Conservation (phyloP, 2,329 filamentous ascomycete species). For the Xylaria sp. region DNA sequence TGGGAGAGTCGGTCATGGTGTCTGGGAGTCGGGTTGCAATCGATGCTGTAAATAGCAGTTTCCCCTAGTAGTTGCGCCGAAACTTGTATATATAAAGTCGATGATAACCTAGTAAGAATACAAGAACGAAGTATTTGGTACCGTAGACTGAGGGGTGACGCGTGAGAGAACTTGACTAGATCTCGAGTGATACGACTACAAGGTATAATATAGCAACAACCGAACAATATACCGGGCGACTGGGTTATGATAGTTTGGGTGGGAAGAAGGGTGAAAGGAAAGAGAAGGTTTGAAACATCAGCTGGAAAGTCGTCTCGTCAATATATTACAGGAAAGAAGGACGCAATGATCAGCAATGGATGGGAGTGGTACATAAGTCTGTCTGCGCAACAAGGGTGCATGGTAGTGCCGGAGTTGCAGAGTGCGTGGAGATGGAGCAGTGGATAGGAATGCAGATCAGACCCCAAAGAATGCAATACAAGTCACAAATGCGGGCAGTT, state of each 20-base stretch:
- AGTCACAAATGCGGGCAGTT: too few species aligned
- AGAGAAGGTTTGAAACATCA: background rate
- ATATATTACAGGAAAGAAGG: background rate
- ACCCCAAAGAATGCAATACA: background rate
- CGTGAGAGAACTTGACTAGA: too few species aligned
- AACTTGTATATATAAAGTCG: background rate
- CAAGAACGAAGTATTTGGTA: too few species aligned
- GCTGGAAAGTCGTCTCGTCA: background rate
- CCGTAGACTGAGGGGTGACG: too few species aligned
- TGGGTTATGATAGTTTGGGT: background rate
- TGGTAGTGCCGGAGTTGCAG: background rate
- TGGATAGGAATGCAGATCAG: background rate
- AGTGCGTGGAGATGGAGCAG: background rate
- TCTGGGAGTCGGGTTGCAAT: background rate
- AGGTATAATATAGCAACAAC: background rate
- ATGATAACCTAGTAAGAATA: background rate
- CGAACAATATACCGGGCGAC: background rate
- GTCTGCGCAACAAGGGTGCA: background rate
- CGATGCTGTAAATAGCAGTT: background rate
- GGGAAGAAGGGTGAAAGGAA: background rate
- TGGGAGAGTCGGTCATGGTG: slow-evolving; percentile 37
- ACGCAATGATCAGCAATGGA: background rate
- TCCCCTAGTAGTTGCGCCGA: background rate
- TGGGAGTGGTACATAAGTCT: background rate
- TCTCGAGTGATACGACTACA: background rate